A percentile compares a stretch with the other conserved stretches of the same genome.
Evolutionary conservation across 768 basidiomycete species (phyloP).

Genomic region (Rhodotorula toruloides): DNA sequence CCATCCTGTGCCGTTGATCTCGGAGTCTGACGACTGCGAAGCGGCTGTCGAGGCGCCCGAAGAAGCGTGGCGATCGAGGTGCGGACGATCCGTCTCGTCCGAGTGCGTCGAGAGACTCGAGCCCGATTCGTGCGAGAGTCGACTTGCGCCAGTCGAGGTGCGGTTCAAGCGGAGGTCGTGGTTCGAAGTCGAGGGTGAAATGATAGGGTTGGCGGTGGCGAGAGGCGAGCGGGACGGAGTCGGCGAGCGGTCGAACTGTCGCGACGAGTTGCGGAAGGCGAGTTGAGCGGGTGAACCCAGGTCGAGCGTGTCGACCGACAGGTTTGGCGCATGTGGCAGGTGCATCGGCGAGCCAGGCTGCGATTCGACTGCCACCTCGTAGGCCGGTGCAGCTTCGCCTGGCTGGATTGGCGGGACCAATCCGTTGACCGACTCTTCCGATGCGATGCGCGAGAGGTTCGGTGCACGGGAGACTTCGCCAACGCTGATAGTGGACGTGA

Average conservation of each 20-base stretch:
- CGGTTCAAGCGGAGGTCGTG: background rate
- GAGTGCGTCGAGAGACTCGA: constrained; percentile 10
- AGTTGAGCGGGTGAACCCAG: background rate
- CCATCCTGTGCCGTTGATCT: constrained; percentile 5
- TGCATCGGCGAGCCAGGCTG: constrained; percentile 11
- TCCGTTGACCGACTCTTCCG: background rate
- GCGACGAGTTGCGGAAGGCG: background rate
- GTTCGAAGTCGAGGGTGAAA: background rate
- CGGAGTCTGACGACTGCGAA: constrained; percentile 12
- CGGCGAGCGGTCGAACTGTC: background rate
- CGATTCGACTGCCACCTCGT: constrained; percentile 28
- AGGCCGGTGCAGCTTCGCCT: constrained; percentile 28
- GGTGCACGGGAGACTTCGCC: background rate
- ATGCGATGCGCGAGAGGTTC: constrained; percentile 22
- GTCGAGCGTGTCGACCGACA: background rate
- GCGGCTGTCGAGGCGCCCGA: background rate
- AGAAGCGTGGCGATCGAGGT: constrained; percentile 1
- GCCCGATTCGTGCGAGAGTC: constrained; percentile 19
- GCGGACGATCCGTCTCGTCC: background rate
- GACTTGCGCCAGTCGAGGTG: constrained; percentile 12
- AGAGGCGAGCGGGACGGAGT: constrained; percentile 29
- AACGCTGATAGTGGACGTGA: background rate
- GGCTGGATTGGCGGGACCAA: constrained; percentile 20
- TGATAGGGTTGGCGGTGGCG: constrained; percentile 2
- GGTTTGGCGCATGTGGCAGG: background rate